Conservation (phyloP, 352 stramenopile genomes). For the Phytopythium montanum region DNA sequence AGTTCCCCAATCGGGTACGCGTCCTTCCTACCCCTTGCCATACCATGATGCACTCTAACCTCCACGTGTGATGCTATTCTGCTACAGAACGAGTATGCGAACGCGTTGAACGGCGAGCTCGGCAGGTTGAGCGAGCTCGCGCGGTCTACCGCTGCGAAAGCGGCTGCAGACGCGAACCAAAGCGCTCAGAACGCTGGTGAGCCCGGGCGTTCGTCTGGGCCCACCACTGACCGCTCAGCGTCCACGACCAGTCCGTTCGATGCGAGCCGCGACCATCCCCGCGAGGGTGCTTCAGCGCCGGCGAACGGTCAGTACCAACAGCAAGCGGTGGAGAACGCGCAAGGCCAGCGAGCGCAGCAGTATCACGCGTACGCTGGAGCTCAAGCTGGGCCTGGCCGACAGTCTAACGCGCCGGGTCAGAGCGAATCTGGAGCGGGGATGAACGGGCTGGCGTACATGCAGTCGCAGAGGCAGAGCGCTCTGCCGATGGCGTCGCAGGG, state of each 20-base stretch:
- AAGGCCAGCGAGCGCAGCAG: background rate
- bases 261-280: background rate
- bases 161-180: background rate
- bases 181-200: background rate
- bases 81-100: slow-evolving; percentile 51
- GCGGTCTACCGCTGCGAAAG: background rate
- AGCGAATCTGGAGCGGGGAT: background rate
- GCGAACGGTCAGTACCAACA: background rate
- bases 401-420: background rate
- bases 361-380: background rate
- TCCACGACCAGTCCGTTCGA: background rate
- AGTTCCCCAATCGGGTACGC: slow-evolving; percentile 34
- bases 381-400: background rate
- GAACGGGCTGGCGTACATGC: background rate
- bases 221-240: background rate
- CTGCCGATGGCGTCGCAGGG: background rate
- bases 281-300: background rate
- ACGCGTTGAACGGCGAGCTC: slow-evolving; percentile 56
- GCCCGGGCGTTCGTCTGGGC: background rate
- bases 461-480: background rate
- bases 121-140: slow-evolving; percentile 60
- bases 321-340: background rate
- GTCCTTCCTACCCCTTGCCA: background rate
- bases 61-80: background rate
- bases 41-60: background rate